A percentile compares a stretch with the other conserved stretches of the same genome.
phyloP scores from a whole-genome alignment of 306 rosid genomes.

The Alnus rubra region DNA sequence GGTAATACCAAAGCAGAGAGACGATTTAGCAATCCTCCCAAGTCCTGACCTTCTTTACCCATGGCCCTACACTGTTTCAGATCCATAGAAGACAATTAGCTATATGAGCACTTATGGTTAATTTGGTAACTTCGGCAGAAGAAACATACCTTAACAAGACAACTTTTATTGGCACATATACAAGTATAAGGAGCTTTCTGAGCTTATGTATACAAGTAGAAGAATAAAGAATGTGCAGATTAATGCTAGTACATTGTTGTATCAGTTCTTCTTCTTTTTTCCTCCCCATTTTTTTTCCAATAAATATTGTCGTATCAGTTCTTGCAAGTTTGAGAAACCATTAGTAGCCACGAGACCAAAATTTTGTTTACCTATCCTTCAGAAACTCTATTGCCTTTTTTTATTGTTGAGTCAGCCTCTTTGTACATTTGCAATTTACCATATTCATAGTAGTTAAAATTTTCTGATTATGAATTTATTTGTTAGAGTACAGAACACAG shows the following conservation, averaged over 20 bases:
- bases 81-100: conserved; percentile 27
- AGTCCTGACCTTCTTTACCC: conserved; percentile 50
- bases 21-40: conserved; percentile 48
- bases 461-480: neutral
- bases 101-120: neutral
- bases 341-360: neutral
- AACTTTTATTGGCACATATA: neutral
- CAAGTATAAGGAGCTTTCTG: neutral
- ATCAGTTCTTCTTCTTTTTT: neutral
- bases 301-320: neutral
- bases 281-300: neutral
- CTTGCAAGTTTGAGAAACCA: neutral
- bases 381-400: neutral
- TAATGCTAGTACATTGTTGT: neutral
- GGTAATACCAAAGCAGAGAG: conserved; percentile 68
- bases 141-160: neutral
- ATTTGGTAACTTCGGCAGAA: neutral
- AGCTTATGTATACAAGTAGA: neutral
- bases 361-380: no score
- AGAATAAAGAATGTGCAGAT: neutral
- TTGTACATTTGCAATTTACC: neutral
- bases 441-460: neutral
- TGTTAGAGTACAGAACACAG: neutral
- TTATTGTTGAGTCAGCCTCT: neutral
- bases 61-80: conserved; percentile 62